A percentile compares a stretch with the other conserved stretches of the same genome.
These are phyloP conservation scores for Leishmania arabica DNA, from an alignment of 208 protist species.

Conservation along the genomic window DNA sequence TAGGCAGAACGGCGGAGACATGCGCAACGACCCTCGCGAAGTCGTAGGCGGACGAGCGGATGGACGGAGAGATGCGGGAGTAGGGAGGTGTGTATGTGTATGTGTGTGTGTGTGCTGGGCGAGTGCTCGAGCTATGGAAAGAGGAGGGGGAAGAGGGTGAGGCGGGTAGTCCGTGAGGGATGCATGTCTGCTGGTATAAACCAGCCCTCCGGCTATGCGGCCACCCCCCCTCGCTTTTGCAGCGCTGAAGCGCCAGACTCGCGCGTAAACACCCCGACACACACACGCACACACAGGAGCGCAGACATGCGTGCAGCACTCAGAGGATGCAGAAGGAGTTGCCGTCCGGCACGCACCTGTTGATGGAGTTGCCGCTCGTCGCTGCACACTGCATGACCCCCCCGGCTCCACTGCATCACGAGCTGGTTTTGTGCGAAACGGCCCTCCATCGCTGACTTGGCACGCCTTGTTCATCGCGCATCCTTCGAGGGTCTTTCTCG, in stretches of 20 bases:
- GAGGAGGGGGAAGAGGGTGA: neutral
- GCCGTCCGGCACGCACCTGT: neutral
- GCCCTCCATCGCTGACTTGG: neutral
- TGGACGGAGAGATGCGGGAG: neutral
- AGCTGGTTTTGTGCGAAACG: neutral
- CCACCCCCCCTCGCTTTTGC: too few species aligned
- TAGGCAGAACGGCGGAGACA: neutral
- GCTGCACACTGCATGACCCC: neutral
- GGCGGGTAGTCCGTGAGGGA: neutral
- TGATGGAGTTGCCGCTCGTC: neutral
- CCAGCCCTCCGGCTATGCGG: too few species aligned
- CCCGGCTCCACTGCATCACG: neutral
- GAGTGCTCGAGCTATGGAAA: too few species aligned
- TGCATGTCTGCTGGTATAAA: too few species aligned
- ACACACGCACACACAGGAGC: neutral
- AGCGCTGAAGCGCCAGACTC: neutral
- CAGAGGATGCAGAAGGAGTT: neutral
- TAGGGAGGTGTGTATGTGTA: neutral
- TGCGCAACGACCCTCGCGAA: neutral
- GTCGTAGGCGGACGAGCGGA: neutral
- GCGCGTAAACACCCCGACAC: neutral
- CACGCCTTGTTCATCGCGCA: neutral
- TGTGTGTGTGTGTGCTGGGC: too few species aligned
- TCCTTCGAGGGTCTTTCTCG: conserved; percentile 9
- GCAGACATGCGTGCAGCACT: neutral